These are phyloP conservation scores for Odontarrhena argentea DNA, from an alignment of 345 rosid species.

Conservation along the genomic window DNA sequence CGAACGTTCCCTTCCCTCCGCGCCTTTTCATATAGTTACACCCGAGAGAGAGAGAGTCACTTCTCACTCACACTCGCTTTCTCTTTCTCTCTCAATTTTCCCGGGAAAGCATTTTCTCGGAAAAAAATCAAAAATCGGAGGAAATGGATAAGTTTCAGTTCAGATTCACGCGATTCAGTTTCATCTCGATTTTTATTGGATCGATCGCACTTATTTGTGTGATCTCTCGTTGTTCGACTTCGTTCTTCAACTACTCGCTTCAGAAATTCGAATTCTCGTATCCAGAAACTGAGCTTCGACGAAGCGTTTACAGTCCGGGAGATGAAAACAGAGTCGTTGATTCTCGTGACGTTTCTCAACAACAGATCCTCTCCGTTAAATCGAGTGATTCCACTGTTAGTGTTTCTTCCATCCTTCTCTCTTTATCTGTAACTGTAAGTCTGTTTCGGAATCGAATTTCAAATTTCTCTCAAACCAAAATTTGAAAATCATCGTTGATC, in stretches of 20 bases:
- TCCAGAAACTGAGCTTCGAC: conserved; percentile 41
- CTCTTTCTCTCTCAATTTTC: conserved; percentile 24
- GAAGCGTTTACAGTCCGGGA: conserved; percentile 34
- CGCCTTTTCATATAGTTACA: conserved; percentile 33
- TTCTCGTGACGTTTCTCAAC: conserved; percentile 25
- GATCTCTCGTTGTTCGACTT: conserved; percentile 31
- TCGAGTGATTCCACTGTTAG: conserved; percentile 36
- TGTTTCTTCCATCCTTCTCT: not conserved
- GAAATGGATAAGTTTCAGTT: conserved; percentile 28
- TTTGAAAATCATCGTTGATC: conserved; percentile 12
- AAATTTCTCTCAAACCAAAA: conserved; percentile 9
- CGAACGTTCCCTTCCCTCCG: conserved; percentile 32
- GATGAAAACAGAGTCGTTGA: conserved; percentile 42
- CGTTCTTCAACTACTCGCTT: conserved; percentile 35
- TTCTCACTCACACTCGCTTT: not conserved
- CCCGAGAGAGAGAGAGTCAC: not conserved
- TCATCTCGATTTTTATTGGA: conserved; percentile 26
- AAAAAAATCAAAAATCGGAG: not conserved
- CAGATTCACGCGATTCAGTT: conserved; percentile 18
- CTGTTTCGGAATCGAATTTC: not conserved
- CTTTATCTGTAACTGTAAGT: not conserved
- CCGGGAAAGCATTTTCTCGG: conserved; percentile 27
- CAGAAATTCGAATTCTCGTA: conserved; percentile 33
- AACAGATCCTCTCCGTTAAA: conserved; percentile 30
- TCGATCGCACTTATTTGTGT: conserved; percentile 36